Evolutionary conservation across 345 rosid species (phyloP).

Genomic region (Hibiscus trionum): DNA sequence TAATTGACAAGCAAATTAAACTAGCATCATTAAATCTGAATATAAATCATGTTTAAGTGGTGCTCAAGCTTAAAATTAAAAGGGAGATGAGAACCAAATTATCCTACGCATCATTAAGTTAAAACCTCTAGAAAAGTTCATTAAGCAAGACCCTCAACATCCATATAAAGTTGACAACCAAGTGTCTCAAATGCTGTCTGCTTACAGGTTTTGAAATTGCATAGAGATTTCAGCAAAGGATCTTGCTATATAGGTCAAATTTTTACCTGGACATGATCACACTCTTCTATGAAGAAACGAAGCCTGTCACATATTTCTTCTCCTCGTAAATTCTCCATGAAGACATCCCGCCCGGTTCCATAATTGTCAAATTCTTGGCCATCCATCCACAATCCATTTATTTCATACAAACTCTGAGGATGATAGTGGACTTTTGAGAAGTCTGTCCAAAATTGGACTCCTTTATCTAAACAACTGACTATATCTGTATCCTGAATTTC

Average conservation of each 20-base stretch:
- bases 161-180: not conserved
- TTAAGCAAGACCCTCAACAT: not conserved
- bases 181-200: not conserved
- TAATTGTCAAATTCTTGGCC: conserved; percentile 57
- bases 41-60: not conserved
- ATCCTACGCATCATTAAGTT: not conserved
- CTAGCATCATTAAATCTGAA: not conserved
- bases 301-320: conserved; percentile 80
- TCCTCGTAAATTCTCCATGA: conserved; percentile 46
- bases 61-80: not conserved
- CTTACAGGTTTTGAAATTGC: not conserved
- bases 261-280: conserved; percentile 85
- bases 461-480: conserved; percentile 56
- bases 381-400: conserved; percentile 64
- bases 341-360: conserved; percentile 72
- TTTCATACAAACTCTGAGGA: conserved; percentile 63
- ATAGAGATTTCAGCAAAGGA: not conserved
- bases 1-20: conserved; percentile 10
- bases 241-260: not conserved
- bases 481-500: conserved; percentile 63
- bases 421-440: conserved; percentile 85
- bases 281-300: conserved; percentile 78
- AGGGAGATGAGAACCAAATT: not conserved
- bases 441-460: conserved; percentile 84
- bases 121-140: not conserved